These are phyloP conservation scores for Acer saccharum DNA, from an alignment of 345 rosid genomes.

Conservation along the genomic window DNA sequence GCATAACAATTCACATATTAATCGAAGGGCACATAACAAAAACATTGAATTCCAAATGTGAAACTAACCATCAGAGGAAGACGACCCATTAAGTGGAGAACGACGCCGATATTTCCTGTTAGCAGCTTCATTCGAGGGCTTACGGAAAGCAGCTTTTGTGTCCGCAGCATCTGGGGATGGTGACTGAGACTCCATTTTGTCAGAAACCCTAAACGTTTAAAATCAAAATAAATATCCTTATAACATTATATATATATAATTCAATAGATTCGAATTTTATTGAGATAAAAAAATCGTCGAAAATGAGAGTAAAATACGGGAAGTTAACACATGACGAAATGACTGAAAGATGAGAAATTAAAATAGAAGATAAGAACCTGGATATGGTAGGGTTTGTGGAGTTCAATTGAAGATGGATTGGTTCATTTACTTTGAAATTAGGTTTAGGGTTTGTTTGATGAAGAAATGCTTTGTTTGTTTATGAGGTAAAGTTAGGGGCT, in stretches of 20 bases:
- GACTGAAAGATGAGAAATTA: background rate
- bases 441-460: constrained; percentile 8
- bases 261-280: background rate
- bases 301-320: background rate
- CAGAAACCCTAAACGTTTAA: background rate
- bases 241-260: background rate
- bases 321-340: background rate
- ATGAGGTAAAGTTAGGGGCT: background rate
- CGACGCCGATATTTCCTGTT: constrained; percentile 72
- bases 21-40: no score
- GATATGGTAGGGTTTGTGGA: no score
- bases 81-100: constrained; percentile 48
- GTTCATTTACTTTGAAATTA: background rate
- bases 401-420: constrained; percentile 8
- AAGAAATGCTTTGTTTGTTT: background rate
- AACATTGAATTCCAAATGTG: background rate
- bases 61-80: constrained; percentile 70
- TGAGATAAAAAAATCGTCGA: background rate
- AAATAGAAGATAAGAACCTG: no score
- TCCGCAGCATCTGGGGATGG: constrained; percentile 37
- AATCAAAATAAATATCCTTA: background rate
- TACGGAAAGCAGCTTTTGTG: constrained; percentile 46
- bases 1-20: no score
- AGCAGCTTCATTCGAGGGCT: constrained; percentile 56
- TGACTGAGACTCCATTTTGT: constrained; percentile 38